phyloP scores from a whole-genome alignment of 2,329 filamentous ascomycete species.

The Cyanodermella asteris region DNA sequence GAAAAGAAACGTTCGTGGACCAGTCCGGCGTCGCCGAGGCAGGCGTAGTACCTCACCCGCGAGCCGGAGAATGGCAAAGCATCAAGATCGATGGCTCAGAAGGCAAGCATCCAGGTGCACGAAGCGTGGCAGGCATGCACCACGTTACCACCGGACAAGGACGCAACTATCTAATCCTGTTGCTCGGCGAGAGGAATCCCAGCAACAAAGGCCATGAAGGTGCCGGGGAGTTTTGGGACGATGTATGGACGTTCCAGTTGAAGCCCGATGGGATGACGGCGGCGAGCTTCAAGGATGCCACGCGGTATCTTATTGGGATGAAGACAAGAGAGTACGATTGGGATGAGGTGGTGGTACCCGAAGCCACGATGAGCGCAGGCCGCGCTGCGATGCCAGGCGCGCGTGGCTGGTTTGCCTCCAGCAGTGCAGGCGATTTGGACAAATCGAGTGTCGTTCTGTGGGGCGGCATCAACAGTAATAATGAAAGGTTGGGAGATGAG shows the following conservation, averaged over 20 bases:
- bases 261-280: conserved; percentile 32
- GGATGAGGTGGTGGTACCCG: conserved; percentile 30
- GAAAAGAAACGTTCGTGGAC: conserved; percentile 4
- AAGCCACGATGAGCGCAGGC: conserved; percentile 23
- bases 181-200: conserved; percentile 34
- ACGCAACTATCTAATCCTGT: conserved; percentile 39
- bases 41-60: conserved; percentile 17
- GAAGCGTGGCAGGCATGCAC: conserved; percentile 33
- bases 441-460: conserved; percentile 37
- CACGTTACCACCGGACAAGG: conserved; percentile 36
- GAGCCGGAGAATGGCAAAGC: conserved; percentile 34
- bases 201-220: conserved; percentile 27
- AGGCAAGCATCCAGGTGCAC: conserved; percentile 20
- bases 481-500: conserved; percentile 34
- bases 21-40: conserved; percentile 25
- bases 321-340: conserved; percentile 37
- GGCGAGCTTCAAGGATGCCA: conserved; percentile 33
- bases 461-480: conserved; percentile 33
- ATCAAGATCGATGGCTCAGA: too few relatives aligned
- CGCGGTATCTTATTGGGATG: conserved; percentile 29
- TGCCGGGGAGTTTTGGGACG: conserved; percentile 33
- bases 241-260: conserved; percentile 44
- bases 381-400: conserved; percentile 24
- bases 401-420: conserved; percentile 36
- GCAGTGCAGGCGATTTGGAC: conserved; percentile 35